Evolutionary conservation across 2,329 filamentous ascomycete genomes (phyloP), one percentile per base, ranked within the genome.

Genomic region (Beauveria australis): DNA sequence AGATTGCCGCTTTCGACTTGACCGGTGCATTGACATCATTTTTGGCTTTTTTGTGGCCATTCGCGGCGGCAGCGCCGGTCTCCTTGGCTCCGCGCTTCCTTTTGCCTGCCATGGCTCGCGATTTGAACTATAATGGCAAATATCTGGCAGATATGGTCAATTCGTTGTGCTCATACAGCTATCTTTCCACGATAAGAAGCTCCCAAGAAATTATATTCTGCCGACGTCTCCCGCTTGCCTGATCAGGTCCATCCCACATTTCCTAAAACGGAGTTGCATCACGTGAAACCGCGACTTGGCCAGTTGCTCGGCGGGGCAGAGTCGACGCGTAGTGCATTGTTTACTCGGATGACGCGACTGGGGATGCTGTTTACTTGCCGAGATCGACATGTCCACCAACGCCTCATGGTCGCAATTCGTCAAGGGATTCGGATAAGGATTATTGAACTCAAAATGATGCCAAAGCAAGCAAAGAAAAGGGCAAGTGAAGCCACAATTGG

Each of bases 1-100:
- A 64, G 33, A 68, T 56, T 47, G 63, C 56, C 14, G 65, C 60
- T 2, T 54, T 54, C 28, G 63, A 46, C 5, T 66, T 63, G 51
- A 64, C 62, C 56, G 66, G 59, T 18, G 66, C n/a, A 16, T 65
- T 63, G n/a, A 44, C 52, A 28, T 70, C 64, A 44, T 67, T 70
- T 61, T 74, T 75, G 52, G 67, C 67, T 57, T 69, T 71, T 60
- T 75, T 74, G 28, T 67, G 65, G 12, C 66, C 63, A n/a, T 67
- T 68, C 41, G 64, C 57, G 22, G 62, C 61, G 16, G 63, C 47
- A 60, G 69, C 68, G 16, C 57, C 49, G 16, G n/a, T 53, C 52
- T 70, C 57, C 62, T 67, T 68, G 30, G 68, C 63, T 52, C 66
- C 68, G 58, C 72, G 68, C 66, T 75, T 75, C 60, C 72, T 65